Base-by-base conservation (phyloP, 2,329 filamentous ascomycete genomes). In the Pyricularia sp. region DNA sequence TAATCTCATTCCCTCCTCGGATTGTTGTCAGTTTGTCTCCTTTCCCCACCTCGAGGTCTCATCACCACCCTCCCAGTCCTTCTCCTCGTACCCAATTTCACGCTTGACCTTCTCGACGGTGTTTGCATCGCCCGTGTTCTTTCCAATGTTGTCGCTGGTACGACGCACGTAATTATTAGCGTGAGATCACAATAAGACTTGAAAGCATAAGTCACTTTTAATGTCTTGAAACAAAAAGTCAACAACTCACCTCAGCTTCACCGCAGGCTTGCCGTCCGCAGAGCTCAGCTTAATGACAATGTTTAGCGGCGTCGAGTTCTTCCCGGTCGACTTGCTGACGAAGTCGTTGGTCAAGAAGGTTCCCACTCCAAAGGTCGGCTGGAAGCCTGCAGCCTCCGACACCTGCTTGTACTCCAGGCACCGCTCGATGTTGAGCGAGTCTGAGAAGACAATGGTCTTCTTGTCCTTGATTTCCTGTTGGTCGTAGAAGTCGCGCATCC, bases 341-440 rank as follows among this genome's bases (percentile, higher is more conserved):
- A 95, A 99, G 78, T 99, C 95, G 76, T 99, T 97, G 4, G 95
- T 99, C 74, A 99, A 85, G 79, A 92, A 98, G 0, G 95, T 99
- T 4, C 95, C 95, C 0, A 99, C 92, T 70, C 95, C 95, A 80
- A 99, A 99, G 0, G 91, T 92, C 14, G 94, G 91, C 70, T 89
- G 86, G 78, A 99, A 94, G 1, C 92, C 92, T 17, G 89, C 87
- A 58, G 88, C 86, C 72, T 97, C 93, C 0, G 94, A 90, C 31
- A 92, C 86, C 69, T 87, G 81, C 82, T 97, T 97, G 82, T 98
- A 99, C 78, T 96, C 88, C 66, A 98, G 83, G 76, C 94, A 97
- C 68, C 90, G 87, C 55, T 97, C 93, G 66, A 97, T 92, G 76
- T 98, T 92, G 69, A 99, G 82, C 5, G 94, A 96, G 79, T 99